Base-by-base conservation (phyloP, 257 asterid genomes). In the Nicotiana knightiana region DNA sequence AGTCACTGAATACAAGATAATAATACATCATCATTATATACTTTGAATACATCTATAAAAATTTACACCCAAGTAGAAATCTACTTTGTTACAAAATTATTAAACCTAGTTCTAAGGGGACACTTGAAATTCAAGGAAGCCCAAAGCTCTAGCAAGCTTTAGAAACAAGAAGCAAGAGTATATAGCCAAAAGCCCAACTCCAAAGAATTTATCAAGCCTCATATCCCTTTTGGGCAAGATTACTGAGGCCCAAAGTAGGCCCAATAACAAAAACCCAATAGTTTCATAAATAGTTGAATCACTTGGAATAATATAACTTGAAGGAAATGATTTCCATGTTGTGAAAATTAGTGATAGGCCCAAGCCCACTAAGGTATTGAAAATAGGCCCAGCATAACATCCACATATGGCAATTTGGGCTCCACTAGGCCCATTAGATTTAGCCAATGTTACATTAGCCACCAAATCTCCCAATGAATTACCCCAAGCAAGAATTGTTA, bases 401-500 rank as follows among this genome's bases (percentile, higher is more conserved):
- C 98, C 97, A 5, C 97, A 92, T 4, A 93, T 81, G 24, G 98
- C 98, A 35, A 93, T 93, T 83, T 94, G 98, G 2, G 87, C 91
- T 30, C 98, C 98, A 24, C 76, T 88, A 57, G 85, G 9, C 1
- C 89, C 57, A 18, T 93, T 92, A 37, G 81, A 87, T 78, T 86
- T 1, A 1, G 97, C 97, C 89, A 94, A 81, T 4, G 94, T 86
- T 75, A 90, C 70, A 62, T 93, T 91, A 3, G 98, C 86, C 6
- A 93, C 87, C 86, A 94, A 75, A 76, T 94, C 98, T 28, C 97
- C 98, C 0, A 90, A 30, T 0, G 98, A 94, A 43, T 94, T 93
- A 1, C 98, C 98, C 97, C 97, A 94, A 0, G 98, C 98, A n/a
- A 94, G 89, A 79, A 93, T 94, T 4, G 98, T 94, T 3, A 94